Percentiles rank a stretch among this genome's conserved stretches.
These are phyloP conservation scores for Dryas integrifolia DNA, from an alignment of 331 rosid species.

Conservation along the genomic window DNA sequence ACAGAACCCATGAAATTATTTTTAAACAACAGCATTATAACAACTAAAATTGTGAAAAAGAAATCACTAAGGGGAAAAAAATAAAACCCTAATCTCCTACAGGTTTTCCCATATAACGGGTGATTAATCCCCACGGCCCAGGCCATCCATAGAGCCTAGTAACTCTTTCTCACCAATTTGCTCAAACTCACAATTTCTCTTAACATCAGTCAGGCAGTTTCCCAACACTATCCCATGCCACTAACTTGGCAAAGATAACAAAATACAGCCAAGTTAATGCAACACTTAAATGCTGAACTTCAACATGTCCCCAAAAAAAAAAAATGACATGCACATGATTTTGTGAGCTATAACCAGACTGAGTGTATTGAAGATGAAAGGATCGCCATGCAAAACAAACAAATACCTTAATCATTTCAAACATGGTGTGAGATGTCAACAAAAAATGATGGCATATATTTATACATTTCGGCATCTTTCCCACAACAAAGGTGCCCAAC, in stretches of 20 bases:
- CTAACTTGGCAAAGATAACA: background rate
- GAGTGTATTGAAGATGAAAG: background rate
- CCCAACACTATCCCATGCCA: background rate
- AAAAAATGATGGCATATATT: background rate
- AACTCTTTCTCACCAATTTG: background rate
- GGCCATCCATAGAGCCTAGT: background rate
- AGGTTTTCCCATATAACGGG: background rate
- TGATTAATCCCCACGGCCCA: background rate
- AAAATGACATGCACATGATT: background rate
- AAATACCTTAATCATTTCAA: background rate
- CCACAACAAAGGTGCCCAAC: background rate
- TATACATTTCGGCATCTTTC: background rate
- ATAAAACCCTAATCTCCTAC: background rate
- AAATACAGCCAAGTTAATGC: background rate
- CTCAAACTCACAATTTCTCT: background rate
- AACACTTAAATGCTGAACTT: constrained; percentile 2
- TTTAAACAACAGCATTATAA: too few relatives aligned
- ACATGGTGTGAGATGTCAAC: background rate
- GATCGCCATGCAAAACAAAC: background rate
- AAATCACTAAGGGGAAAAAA: too few relatives aligned
- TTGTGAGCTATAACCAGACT: background rate
- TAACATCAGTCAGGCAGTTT: background rate
- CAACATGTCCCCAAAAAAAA: background rate
- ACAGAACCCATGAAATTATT: too few relatives aligned
- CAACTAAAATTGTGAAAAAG: too few relatives aligned